Evolutionary conservation across 148 eudicot species (phyloP), one percentile per base, ranked within the genome.

Genomic region (Suaeda aralocaspica): DNA sequence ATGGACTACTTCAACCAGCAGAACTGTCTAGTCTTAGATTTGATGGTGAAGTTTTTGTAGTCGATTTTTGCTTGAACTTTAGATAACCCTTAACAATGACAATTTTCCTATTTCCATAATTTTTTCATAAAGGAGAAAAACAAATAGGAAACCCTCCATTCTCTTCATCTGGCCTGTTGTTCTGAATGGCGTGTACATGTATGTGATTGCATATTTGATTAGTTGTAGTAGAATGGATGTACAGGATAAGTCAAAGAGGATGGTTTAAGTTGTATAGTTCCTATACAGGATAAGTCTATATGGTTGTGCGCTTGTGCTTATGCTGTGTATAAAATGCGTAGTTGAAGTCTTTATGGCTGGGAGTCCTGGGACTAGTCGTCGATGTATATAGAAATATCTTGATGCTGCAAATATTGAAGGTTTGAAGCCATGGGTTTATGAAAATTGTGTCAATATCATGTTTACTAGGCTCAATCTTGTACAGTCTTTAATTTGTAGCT

Each of bases 31-130:
- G 92, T 16, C 66, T 95, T 59, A 76, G 84, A 66, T 95, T 95
- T 67, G 92, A 91, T 71, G 93, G 90, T 18, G 91, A 89, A 30
- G 79, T 83, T 82, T 95, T 91, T 68, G 77, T 85, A 12, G 88
- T 86, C 67, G 96, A 95, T 73, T 92, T 89, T 57, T 65, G 57
- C 69, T 34, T 73, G 21, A 48, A 25, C 39, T 28, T 55, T 22
- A 64, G 51, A 39, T 73, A 55, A 63, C 14, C 68, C 59, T 52
- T 51, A 24, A 41, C 67, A 13, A 39, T 26, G 5, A 42, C 9
- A 41, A 42, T 4, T 1, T 42, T 22, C 44, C 57, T 45, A 39
- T 70, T 26, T 30, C 9, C 6, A 58, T 16, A 29, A 42, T 30
- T 24, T 4, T 36, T 36, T 36, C 41, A 8, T 36, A 36, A 36